A percentile compares a stretch with the other conserved stretches of the same genome.
These are phyloP conservation scores for Zygosaccharomyces sapae DNA, from an alignment of 1,139 yeast species.

Conservation along the genomic window DNA sequence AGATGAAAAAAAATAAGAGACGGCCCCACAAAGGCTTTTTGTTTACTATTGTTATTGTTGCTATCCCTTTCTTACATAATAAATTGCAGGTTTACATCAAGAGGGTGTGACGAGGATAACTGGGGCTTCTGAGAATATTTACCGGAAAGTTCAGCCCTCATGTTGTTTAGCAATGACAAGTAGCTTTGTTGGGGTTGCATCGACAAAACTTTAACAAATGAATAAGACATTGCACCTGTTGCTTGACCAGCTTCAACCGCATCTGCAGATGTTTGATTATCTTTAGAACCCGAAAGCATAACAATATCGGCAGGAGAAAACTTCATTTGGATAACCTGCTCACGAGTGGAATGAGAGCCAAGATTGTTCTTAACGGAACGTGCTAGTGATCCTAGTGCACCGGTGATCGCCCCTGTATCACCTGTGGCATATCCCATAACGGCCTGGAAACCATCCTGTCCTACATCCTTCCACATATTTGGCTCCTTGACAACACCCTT, in stretches of 20 bases:
- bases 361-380: constrained; percentile 40
- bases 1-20: neutral
- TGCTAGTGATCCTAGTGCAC: constrained; percentile 48
- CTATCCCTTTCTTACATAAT: constrained; percentile 27
- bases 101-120: constrained; percentile 77
- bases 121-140: constrained; percentile 90
- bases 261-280: constrained; percentile 76
- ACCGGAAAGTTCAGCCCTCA: constrained; percentile 63
- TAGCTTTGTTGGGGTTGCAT: constrained; percentile 71
- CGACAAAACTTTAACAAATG: constrained; percentile 69
- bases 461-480: constrained; percentile 79
- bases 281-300: constrained; percentile 85
- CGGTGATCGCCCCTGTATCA: constrained; percentile 54
- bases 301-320: constrained; percentile 87
- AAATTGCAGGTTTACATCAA: constrained; percentile 70
- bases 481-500: constrained; percentile 91
- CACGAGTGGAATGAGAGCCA: constrained; percentile 38
- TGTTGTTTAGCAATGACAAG: constrained; percentile 70
- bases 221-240: constrained; percentile 94
- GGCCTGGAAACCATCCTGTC: constrained; percentile 68
- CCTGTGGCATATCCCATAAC: constrained; percentile 71
- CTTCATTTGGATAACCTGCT: constrained; percentile 51
- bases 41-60: neutral
- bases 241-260: constrained; percentile 71
- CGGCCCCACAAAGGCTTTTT: neutral